Conservation (phyloP, 2,329 filamentous ascomycete species). For the Lachnellula hyalina region DNA sequence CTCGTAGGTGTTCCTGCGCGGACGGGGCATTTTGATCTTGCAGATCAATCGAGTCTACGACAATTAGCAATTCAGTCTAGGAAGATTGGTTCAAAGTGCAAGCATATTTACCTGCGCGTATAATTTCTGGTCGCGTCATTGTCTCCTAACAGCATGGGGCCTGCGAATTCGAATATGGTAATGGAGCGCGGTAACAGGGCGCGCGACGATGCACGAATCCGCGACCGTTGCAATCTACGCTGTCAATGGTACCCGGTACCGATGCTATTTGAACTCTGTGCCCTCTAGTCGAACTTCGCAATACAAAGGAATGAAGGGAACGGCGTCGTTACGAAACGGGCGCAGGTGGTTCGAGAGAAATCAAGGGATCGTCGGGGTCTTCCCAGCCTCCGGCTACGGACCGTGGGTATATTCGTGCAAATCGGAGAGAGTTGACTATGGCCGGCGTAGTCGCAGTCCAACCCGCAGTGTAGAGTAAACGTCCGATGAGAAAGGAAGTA, state of each 20-base stretch:
- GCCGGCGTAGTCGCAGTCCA: constrained; percentile 18
- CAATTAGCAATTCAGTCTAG: constrained; percentile 20
- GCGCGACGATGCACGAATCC: constrained; percentile 16
- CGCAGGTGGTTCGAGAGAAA: constrained; percentile 7
- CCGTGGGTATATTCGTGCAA: background rate
- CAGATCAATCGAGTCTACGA: constrained; percentile 85
- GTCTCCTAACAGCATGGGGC: constrained; percentile 21
- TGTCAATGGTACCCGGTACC: constrained; percentile 5
- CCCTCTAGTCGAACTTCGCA: background rate
- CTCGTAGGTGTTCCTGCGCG: constrained; percentile 70
- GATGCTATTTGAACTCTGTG: background rate
- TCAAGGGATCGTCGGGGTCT: background rate
- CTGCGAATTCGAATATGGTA: constrained; percentile 5
- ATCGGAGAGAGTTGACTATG: constrained; percentile 14
- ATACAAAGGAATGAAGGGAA: constrained; percentile 15
- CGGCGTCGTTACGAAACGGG: constrained; percentile 9
- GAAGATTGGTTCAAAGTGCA: background rate
- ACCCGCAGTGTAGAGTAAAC: background rate
- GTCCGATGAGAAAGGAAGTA: constrained; percentile 1
- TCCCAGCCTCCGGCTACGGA: background rate
- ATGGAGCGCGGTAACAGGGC: constrained; percentile 6
- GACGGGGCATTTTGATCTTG: constrained; percentile 80
- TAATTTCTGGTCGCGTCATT: constrained; percentile 52
- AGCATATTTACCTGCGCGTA: constrained; percentile 44
- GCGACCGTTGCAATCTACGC: constrained; percentile 5